Base-by-base conservation (phyloP, 495 filamentous ascomycete species). In the Penicillium pancosmium region DNA sequence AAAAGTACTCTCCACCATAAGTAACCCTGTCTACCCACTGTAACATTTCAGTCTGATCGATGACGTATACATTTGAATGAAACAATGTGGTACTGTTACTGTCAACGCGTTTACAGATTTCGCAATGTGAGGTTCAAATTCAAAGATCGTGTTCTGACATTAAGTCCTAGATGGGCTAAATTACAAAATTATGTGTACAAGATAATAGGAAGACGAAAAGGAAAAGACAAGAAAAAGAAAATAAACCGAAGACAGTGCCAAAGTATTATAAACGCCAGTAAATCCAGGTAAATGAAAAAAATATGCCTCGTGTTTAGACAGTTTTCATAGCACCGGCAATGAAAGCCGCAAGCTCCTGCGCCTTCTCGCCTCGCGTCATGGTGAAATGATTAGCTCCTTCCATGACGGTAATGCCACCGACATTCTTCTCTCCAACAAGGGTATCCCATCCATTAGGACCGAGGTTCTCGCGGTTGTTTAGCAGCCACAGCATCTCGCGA, bases 391-490 rank as follows among this genome's bases (percentile, higher is more conserved):
- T 78, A 10, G 73, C 74, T 36, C 59, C 73, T 34, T 78, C 68
- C 62, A 78, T 70, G 16, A 76, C 54, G 0, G 70, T 72, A 35
- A 76, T 88, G 82, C 74, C 92, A 79, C 70, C 70, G 63, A 92
- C 83, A 68, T 90, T 90, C 56, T 84, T 71, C 12, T 73, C 58
- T 35, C 88, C 87, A 25, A 91, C 74, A 19, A 90, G 85, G 54
- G 89, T 86, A 58, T 89, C 89, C 91, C 91, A 96, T 40, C 85
- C 81, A 71, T 92, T 91, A 43, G 88, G 84, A 11, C 87, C 86
- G 57, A 96, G 90, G 67, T 92, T 86, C 0, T 86, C 84, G 41
- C 89, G 79, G 75, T 93, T 89, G 68, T 91, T 85, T 5, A 93
- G 77, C 25, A 95, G 74, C 86, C 91, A 95, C 56, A 84, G 75